Evolutionary conservation across 1,139 yeast genomes (phyloP).

Genomic region (Taphrina betulina): DNA sequence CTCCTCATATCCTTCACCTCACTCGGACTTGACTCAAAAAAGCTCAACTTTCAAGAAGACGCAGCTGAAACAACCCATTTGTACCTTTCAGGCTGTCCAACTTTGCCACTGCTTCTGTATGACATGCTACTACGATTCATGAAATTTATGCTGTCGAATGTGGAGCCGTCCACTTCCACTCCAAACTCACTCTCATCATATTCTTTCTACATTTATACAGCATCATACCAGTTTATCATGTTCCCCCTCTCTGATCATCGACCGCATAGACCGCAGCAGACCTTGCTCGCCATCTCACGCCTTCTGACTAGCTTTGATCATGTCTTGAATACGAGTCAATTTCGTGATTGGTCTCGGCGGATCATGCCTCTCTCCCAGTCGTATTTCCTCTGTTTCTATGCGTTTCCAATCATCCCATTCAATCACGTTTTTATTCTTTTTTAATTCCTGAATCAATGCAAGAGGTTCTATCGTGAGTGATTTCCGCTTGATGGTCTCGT

Average conservation of each 20-base stretch:
- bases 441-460: slow-evolving; percentile 30
- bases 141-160: too few relatives aligned
- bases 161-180: too few relatives aligned
- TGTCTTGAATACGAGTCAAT: slow-evolving; percentile 51
- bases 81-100: too few relatives aligned
- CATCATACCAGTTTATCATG: background rate
- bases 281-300: slow-evolving; percentile 5
- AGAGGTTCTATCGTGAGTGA: slow-evolving; percentile 37
- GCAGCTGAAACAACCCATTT: too few relatives aligned
- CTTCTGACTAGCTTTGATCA: slow-evolving; percentile 48
- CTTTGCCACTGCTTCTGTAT: background rate
- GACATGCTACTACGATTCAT: too few relatives aligned
- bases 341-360: slow-evolving; percentile 61
- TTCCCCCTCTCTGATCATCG: too few relatives aligned
- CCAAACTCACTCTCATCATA: too few relatives aligned
- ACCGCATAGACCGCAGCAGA: too few relatives aligned
- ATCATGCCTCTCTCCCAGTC: slow-evolving; percentile 47
- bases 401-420: slow-evolving; percentile 75
- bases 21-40: too few relatives aligned
- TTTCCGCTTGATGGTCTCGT: slow-evolving; percentile 29
- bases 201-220: too few relatives aligned
- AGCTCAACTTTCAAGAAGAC: too few relatives aligned
- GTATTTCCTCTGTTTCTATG: slow-evolving; percentile 57
- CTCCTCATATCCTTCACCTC: too few relatives aligned
- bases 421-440: slow-evolving; percentile 27